phyloP scores from a whole-genome alignment of 164 flowering plant species.

The Warburgia ugandensis region DNA sequence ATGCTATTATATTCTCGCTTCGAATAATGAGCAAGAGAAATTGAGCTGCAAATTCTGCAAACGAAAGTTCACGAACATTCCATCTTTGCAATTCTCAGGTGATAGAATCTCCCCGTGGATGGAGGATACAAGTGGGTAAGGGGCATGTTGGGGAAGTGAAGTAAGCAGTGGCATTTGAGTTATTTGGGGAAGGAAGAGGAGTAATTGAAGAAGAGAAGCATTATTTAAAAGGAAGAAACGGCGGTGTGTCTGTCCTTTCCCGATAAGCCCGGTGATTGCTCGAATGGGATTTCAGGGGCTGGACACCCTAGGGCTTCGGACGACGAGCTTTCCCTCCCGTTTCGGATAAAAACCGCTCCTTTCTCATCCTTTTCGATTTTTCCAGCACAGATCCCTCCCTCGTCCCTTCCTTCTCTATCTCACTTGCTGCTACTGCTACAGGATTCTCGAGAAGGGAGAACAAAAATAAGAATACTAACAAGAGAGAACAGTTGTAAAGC shows the following conservation, averaged over 20 bases:
- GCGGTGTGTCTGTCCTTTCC: constrained; percentile 47
- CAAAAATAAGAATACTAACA: too few species aligned
- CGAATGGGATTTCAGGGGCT: constrained; percentile 17
- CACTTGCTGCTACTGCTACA: too few species aligned
- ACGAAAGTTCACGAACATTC: too few species aligned
- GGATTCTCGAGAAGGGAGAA: background rate
- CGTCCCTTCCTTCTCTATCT: constrained; percentile 1
- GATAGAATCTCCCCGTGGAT: too few species aligned
- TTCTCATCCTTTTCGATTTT: constrained; percentile 5
- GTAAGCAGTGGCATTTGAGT: constrained; percentile 2
- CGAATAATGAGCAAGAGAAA: too few species aligned
- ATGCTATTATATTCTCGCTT: too few species aligned
- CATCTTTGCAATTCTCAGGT: too few species aligned
- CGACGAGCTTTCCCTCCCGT: constrained; percentile 8
- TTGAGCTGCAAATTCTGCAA: too few species aligned
- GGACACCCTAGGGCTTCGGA: constrained; percentile 23
- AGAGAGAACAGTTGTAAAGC: too few species aligned
- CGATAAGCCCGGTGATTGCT: constrained; percentile 55
- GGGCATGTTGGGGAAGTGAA: too few species aligned
- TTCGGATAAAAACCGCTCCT: constrained; percentile 7
- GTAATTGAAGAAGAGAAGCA: too few species aligned
- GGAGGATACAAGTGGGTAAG: too few species aligned
- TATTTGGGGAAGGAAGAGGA: background rate
- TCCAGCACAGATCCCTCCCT: constrained; percentile 11
- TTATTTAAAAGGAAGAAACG: constrained; percentile 24